A percentile compares a stretch with the other conserved stretches of the same genome.
phyloP scores from a whole-genome alignment of 306 rosid genomes.

The Cucurbita moschata region DNA sequence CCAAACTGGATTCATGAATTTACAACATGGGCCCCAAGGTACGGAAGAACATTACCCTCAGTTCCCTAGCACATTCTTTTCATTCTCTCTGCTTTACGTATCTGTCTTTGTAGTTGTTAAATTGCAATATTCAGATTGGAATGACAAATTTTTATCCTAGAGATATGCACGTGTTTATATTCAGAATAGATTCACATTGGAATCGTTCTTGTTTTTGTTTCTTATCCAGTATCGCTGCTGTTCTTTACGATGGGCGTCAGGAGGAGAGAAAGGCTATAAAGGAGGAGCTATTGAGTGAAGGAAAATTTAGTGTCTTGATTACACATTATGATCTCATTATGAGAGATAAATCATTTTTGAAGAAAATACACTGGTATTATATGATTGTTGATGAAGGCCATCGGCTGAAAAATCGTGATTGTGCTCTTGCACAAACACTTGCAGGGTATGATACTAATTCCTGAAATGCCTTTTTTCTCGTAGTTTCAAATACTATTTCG shows the following conservation, averaged over 20 bases:
- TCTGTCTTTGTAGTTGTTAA: slow-evolving; percentile 3
- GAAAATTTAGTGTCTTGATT: slow-evolving; percentile 75
- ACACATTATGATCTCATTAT: slow-evolving; percentile 97
- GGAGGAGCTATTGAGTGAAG: slow-evolving; percentile 86
- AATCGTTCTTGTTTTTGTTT: slow-evolving; percentile 5
- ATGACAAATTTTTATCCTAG: not conserved
- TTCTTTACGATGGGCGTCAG: slow-evolving; percentile 85
- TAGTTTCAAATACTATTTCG: slow-evolving; percentile 6
- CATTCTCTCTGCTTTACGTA: not conserved
- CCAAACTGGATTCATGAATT: slow-evolving; percentile 93
- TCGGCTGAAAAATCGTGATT: slow-evolving; percentile 88
- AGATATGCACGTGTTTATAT: not conserved
- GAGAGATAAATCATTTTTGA: slow-evolving; percentile 93
- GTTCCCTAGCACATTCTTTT: not conserved
- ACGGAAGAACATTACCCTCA: slow-evolving; percentile 3
- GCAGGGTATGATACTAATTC: slow-evolving; percentile 50
- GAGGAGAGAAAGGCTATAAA: slow-evolving; percentile 89
- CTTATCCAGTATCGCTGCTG: slow-evolving; percentile 50
- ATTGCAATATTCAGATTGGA: not conserved
- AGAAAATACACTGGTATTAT: slow-evolving; percentile 84
- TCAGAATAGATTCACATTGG: slow-evolving; percentile 1
- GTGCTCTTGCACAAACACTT: slow-evolving; percentile 89
- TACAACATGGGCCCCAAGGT: slow-evolving; percentile 96
- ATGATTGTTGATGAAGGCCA: slow-evolving; percentile 99
- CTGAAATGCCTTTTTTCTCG: not conserved